Evolutionary conservation across 2,329 filamentous ascomycete species (phyloP), one percentile per base, ranked within the genome.

Genomic region (Truncatella angustata): DNA sequence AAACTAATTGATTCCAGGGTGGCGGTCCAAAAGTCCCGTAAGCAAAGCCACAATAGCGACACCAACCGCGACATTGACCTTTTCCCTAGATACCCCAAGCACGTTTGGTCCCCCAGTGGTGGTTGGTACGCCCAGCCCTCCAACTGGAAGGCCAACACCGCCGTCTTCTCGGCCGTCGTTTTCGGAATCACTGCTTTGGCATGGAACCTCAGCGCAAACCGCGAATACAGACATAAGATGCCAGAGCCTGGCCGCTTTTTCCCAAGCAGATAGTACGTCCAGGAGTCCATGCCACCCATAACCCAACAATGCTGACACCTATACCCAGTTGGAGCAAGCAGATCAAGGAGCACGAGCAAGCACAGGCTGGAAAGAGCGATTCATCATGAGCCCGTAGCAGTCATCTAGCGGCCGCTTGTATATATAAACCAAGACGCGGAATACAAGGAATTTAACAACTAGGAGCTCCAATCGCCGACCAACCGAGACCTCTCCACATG

Each of bases 41-140:
- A 79, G 75, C 72, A 56, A n/a, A 24, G 10, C 35, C 23, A 42
- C 44, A 28, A 48, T 52, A 28, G 11, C 21, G 42, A 11, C 36
- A 21, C 54, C 14, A 50, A 55, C 55, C 45, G 35, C 54, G 47
- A 44, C 34, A 44, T 56, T 56, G 58, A 58, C 51, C 53, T 45
- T 44, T 48, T 23, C n/a, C 16, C 30, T 65, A 96, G 91, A 68
- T 96, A 96, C 76, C 92, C 91, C 72, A 97, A 96, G 81, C 93
- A 99, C 81, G 91, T 99, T 81, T 99, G 94, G 94, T 97, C 94
- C 67, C 94, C 94, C 56, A 81, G 93, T 60, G 94, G 94, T 81
- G 94, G 94, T 74, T 99, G 94, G 94, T 99, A 99, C 75, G 78
- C 87, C 50, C 93, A 96, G 71, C 94, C 94, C 50, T 79, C 82